phyloP scores from a whole-genome alignment of 164 flowering plant genomes.

The Stephania japonica region DNA sequence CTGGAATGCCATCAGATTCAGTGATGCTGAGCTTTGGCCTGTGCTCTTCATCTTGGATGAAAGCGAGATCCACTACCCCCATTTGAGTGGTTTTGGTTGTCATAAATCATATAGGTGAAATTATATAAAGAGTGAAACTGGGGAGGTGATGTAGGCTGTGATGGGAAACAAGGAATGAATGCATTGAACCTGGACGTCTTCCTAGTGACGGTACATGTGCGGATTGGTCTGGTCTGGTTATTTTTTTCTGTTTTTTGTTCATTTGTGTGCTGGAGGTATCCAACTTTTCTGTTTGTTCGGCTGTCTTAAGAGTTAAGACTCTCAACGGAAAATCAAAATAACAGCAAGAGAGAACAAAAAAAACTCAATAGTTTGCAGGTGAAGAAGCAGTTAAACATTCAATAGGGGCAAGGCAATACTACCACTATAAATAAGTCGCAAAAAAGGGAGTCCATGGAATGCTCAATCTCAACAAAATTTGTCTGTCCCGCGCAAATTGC shows the following conservation, averaged over 20 bases:
- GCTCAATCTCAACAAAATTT: not conserved
- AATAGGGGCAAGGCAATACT: not conserved
- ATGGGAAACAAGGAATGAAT: too few species aligned
- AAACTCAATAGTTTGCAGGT: too few species aligned
- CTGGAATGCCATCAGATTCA: constrained; percentile 36
- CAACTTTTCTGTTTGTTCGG: not conserved
- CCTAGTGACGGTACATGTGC: not conserved
- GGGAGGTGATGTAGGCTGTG: too few species aligned
- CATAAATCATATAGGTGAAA: not conserved
- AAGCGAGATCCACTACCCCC: constrained; percentile 31
- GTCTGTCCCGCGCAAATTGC: not conserved
- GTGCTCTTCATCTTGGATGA: constrained; percentile 47
- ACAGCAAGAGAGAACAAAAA: too few species aligned
- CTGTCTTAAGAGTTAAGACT: too few species aligned
- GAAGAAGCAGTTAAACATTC: not conserved
- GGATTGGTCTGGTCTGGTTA: not conserved
- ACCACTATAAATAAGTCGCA: too few species aligned
- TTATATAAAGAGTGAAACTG: not conserved
- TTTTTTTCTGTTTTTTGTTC: not conserved
- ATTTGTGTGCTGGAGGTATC: not conserved
- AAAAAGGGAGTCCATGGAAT: too few species aligned
- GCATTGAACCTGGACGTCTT: not conserved
- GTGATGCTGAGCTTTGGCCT: constrained; percentile 26
- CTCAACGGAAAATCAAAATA: too few species aligned
- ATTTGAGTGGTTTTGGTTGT: not conserved